A percentile compares a stretch with the other conserved stretches of the same genome.
Evolutionary conservation across 768 basidiomycete genomes (phyloP).

Genomic region (Fibroporia radiculosa): DNA sequence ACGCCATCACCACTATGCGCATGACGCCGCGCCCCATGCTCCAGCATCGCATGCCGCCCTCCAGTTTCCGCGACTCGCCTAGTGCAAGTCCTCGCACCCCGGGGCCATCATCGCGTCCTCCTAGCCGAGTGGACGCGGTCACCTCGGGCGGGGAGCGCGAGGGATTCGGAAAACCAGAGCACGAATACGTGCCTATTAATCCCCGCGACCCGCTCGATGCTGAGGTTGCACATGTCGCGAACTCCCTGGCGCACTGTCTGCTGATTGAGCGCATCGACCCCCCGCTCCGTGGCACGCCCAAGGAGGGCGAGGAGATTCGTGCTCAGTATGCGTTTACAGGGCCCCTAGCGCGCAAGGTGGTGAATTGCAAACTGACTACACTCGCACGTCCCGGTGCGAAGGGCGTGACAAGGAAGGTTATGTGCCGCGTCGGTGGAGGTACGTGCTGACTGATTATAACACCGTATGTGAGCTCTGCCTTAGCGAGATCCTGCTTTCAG

Average conservation of each 20-base stretch:
- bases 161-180: conserved; percentile 30
- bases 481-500: no score
- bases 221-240: conserved; percentile 70
- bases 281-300: conserved; percentile 54
- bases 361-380: conserved; percentile 76
- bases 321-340: conserved; percentile 83
- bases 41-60: conserved; percentile 50
- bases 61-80: conserved; percentile 64
- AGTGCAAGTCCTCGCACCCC: conserved; percentile 44
- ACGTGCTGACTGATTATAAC: conserved; percentile 27
- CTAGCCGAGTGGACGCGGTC: conserved; percentile 56
- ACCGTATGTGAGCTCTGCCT: no score
- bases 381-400: conserved; percentile 48
- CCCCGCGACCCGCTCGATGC: conserved; percentile 73
- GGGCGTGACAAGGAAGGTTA: conserved; percentile 70
- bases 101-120: conserved; percentile 40
- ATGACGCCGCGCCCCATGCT: conserved; percentile 37
- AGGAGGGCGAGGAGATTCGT: conserved; percentile 70
- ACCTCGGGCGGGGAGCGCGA: conserved; percentile 48
- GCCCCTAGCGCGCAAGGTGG: conserved; percentile 60
- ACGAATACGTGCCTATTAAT: conserved; percentile 61
- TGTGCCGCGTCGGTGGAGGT: conserved; percentile 89
- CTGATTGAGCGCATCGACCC: conserved; percentile 77
- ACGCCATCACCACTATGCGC: conserved; percentile 51
- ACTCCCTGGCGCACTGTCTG: conserved; percentile 71